phyloP scores from a whole-genome alignment of 2,329 filamentous ascomycete species.

The Neocucurbitaria cava region DNA sequence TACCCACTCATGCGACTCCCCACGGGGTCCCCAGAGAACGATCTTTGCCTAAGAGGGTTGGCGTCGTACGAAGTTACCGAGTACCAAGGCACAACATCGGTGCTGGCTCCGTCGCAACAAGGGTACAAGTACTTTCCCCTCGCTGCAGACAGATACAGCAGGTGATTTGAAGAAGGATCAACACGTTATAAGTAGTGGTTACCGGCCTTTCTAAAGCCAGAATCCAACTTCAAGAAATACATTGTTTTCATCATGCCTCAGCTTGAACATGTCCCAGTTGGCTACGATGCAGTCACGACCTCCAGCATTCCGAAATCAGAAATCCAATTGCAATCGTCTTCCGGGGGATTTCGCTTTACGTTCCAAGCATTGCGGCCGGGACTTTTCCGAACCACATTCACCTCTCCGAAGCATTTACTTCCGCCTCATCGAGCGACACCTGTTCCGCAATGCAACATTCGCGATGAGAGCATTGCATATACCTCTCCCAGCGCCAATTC shows the following conservation, averaged over 20 bases:
- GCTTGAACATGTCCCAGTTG: constrained; percentile 53
- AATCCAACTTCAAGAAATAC: not conserved
- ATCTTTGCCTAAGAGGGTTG: constrained; percentile 8
- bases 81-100: constrained; percentile 1
- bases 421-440: constrained; percentile 69
- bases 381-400: constrained; percentile 73
- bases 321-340: constrained; percentile 54
- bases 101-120: not conserved
- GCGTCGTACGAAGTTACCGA: constrained; percentile 21
- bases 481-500: constrained; percentile 45
- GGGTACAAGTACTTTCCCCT: not conserved
- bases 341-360: constrained; percentile 60
- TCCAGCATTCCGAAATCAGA: constrained; percentile 25
- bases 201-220: not conserved
- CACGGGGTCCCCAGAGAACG: constrained; percentile 34
- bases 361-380: constrained; percentile 69
- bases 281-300: constrained; percentile 37
- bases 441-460: constrained; percentile 52
- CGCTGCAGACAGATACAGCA: not conserved
- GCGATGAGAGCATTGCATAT: constrained; percentile 35
- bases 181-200: not conserved
- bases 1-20: constrained; percentile 28
- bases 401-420: constrained; percentile 66
- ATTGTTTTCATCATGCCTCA: constrained; percentile 54
- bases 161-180: not conserved